Percentiles rank a stretch among this genome's conserved stretches.
These are phyloP conservation scores for Escallonia herrerae DNA, from an alignment of 129 eudicot genomes.

Conservation along the genomic window DNA sequence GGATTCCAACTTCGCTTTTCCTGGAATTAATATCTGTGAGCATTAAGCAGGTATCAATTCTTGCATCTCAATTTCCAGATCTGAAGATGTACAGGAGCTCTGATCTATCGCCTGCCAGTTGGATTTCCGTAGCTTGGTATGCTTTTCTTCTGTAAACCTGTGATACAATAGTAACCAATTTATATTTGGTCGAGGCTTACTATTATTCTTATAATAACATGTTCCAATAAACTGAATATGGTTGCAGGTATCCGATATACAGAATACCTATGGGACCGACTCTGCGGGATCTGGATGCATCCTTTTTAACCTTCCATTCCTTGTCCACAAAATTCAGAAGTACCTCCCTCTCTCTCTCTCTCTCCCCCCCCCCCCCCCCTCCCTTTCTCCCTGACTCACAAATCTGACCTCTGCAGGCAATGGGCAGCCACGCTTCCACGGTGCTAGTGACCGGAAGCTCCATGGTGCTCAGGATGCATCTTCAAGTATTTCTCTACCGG, in stretches of 20 bases:
- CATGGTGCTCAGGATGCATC: conserved; percentile 1
- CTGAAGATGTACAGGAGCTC: conserved; percentile 47
- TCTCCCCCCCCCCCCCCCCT: conserved; percentile 12
- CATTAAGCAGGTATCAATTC: conserved; percentile 35
- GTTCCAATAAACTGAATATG: background rate
- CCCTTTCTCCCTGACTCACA: background rate
- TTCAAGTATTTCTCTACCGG: conserved; percentile 49
- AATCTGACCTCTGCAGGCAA: conserved; percentile 8
- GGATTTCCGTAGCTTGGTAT: conserved; percentile 79
- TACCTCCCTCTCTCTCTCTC: conserved; percentile 9
- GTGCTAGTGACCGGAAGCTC: conserved; percentile 10
- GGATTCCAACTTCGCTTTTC: background rate
- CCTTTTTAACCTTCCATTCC: conserved; percentile 54
- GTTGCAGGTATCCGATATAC: conserved; percentile 67
- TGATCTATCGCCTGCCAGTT: conserved; percentile 62
- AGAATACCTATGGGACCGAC: conserved; percentile 58
- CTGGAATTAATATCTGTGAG: background rate
- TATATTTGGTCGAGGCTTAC: background rate
- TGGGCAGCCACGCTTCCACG: conserved; percentile 16
- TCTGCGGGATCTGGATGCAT: conserved; percentile 46
- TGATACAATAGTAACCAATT: background rate
- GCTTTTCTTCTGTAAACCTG: background rate
- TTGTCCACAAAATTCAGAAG: conserved; percentile 51
- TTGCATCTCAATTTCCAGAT: conserved; percentile 44
- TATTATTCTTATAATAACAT: background rate